Percentiles rank a stretch among this genome's conserved stretches.
phyloP scores from a whole-genome alignment of 805 yeast species.

The Kluyveromyces nonfermentans region DNA sequence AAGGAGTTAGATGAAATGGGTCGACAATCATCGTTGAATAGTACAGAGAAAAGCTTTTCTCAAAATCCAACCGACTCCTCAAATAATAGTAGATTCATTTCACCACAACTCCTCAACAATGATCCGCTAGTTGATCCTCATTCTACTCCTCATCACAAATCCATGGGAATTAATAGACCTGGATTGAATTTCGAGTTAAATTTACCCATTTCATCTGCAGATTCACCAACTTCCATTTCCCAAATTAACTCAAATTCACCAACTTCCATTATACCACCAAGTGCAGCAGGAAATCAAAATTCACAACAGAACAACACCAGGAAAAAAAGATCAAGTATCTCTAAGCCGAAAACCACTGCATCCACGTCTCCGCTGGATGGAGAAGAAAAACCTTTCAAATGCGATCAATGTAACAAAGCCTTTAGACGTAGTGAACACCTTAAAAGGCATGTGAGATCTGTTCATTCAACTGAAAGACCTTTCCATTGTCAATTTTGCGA shows the following conservation, averaged over 20 bases:
- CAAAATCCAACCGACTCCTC: not conserved
- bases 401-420: conserved; percentile 31
- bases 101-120: conserved; percentile 1
- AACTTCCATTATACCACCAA: not conserved
- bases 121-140: not conserved
- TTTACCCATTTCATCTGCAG: not conserved
- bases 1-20: conserved; percentile 1
- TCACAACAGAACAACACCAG: not conserved
- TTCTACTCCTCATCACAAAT: not conserved
- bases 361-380: conserved; percentile 15
- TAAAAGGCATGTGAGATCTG: conserved; percentile 57
- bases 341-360: conserved; percentile 5
- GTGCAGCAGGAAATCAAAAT: not conserved
- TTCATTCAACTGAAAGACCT: conserved; percentile 52
- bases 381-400: conserved; percentile 31
- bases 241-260: not conserved
- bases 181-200: conserved; percentile 1
- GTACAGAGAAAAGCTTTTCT: not conserved
- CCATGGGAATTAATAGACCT: not conserved
- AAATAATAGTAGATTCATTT: not conserved
- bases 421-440: conserved; percentile 60
- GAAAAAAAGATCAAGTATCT: conserved; percentile 4
- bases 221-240: not conserved
- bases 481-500: conserved; percentile 49
- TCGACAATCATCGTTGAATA: not conserved